Percentiles rank a stretch among this genome's conserved stretches.
These are phyloP conservation scores for Lippia alba DNA, from an alignment of 305 asterid genomes.

Conservation along the genomic window DNA sequence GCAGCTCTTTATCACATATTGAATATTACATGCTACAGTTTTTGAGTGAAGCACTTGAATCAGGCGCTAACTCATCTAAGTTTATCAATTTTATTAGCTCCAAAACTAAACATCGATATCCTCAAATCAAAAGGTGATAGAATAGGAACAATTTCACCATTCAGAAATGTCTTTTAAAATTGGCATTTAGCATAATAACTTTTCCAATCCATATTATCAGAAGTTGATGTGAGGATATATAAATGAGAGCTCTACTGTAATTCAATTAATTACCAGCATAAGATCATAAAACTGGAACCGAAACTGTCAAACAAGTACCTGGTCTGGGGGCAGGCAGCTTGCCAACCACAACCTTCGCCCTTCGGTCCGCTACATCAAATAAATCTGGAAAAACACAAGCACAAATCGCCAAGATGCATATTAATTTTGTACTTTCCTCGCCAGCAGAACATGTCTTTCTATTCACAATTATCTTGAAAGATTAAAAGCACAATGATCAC, in stretches of 20 bases:
- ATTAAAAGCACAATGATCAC: conserved; percentile 21
- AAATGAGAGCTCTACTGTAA: conserved; percentile 12
- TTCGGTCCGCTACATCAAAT: conserved; percentile 94
- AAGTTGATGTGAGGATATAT: conserved; percentile 1
- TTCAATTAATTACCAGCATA: neutral
- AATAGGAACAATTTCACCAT: neutral
- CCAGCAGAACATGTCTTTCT: conserved; percentile 1
- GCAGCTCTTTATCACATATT: neutral
- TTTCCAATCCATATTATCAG: neutral
- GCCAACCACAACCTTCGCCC: conserved; percentile 88
- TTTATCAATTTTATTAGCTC: neutral
- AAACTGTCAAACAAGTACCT: conserved; percentile 51
- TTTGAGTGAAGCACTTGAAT: neutral
- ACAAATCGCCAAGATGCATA: conserved; percentile 29
- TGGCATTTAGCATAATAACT: neutral
- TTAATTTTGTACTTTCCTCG: neutral
- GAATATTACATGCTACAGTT: neutral
- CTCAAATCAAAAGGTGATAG: neutral
- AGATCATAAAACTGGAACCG: conserved; percentile 28
- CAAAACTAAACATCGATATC: neutral
- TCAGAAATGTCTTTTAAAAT: neutral
- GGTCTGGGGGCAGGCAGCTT: conserved; percentile 61
- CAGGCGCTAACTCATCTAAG: neutral
- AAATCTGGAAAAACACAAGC: conserved; percentile 60
- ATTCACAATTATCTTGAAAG: conserved; percentile 4